Conservation (phyloP, 2,329 filamentous ascomycete genomes). For the Aureobasidium leucospermi region DNA sequence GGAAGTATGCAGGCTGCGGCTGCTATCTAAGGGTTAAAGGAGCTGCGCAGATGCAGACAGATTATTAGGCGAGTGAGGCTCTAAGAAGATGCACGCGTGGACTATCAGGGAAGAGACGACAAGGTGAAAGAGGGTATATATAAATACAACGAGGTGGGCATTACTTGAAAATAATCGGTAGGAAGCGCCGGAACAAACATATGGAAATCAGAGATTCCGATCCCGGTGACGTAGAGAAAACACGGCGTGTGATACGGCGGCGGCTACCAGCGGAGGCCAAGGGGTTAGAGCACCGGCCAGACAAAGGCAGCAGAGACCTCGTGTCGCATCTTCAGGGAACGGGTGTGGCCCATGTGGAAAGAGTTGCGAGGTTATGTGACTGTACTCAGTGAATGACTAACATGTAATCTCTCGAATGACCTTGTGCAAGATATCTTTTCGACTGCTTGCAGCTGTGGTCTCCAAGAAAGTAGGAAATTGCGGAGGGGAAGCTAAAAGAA, state of each 20-base stretch:
- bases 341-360: no score
- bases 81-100: neutral
- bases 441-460: no score
- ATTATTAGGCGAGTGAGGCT: neutral
- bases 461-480: neutral
- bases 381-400: no score
- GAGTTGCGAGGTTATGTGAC: neutral
- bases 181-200: constrained; percentile 1
- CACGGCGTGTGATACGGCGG: neutral
- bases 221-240: neutral
- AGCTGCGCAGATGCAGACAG: neutral
- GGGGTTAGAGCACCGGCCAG: no score
- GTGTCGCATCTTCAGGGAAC: no score
- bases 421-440: neutral
- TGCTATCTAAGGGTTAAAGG: neutral
- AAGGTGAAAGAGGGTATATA: neutral
- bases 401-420: no score
- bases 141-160: neutral
- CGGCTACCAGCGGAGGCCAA: neutral
- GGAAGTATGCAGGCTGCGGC: neutral
- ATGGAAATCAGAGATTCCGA: neutral
- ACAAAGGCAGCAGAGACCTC: no score
- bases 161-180: neutral
- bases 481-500: neutral
- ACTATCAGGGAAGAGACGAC: neutral